phyloP scores from a whole-genome alignment of 2,329 filamentous ascomycete species.

The Seiridium unicorne region DNA sequence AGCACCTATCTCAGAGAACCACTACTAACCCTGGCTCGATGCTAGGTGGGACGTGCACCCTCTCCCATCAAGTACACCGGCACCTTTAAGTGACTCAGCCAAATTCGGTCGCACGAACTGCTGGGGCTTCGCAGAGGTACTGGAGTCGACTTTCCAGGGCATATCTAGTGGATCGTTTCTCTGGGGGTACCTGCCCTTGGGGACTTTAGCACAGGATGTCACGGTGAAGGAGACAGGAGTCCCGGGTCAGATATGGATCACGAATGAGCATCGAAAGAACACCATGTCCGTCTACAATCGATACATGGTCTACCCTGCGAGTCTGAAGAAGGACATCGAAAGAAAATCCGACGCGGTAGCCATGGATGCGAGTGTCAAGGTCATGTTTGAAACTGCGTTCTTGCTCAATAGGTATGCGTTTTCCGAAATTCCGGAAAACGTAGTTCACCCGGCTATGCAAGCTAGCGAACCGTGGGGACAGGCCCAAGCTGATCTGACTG shows the following conservation, averaged over 20 bases:
- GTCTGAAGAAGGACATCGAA: constrained; percentile 13
- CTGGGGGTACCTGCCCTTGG: constrained; percentile 43
- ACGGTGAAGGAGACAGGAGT: constrained; percentile 25
- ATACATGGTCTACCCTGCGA: constrained; percentile 24
- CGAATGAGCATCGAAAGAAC: constrained; percentile 30
- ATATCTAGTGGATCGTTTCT: constrained; percentile 33
- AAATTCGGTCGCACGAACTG: constrained; percentile 44
- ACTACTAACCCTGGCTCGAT: too few species aligned
- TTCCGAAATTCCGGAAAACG: constrained; percentile 17
- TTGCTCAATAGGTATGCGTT: constrained; percentile 31
- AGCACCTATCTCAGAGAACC: too few species aligned
- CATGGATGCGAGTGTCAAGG: constrained; percentile 20
- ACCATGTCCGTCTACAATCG: constrained; percentile 45
- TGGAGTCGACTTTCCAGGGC: constrained; percentile 35
- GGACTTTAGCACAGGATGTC: constrained; percentile 34
- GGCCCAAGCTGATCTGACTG: constrained; percentile 29
- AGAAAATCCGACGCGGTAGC: constrained; percentile 16
- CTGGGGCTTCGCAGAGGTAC: constrained; percentile 45
- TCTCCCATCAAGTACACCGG: constrained; percentile 30
- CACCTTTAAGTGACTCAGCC: constrained; percentile 30
- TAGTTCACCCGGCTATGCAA: constrained; percentile 16
- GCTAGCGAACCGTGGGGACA: constrained; percentile 21
- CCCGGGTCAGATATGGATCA: constrained; percentile 33
- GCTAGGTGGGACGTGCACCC: constrained; percentile 41
- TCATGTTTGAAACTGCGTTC: constrained; percentile 28